These are phyloP conservation scores for Luffa acutangula DNA, from an alignment of 306 rosid genomes.

Conservation along the genomic window DNA sequence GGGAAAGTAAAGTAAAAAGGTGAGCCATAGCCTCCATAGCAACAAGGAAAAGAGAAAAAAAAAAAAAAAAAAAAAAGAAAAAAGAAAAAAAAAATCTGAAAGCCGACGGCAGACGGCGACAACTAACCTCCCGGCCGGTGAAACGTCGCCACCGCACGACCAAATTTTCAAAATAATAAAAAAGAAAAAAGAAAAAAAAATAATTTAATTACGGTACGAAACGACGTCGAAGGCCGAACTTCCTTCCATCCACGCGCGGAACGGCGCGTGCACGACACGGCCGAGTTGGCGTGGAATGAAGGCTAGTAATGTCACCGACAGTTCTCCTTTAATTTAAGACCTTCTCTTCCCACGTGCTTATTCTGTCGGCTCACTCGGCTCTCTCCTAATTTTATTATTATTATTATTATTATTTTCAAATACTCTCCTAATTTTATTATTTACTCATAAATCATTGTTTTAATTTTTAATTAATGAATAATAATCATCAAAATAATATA, in stretches of 20 bases:
- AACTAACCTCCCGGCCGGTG: background rate
- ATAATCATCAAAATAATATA: background rate
- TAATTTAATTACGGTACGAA: background rate
- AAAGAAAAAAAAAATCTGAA: background rate
- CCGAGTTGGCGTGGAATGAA: slow-evolving; percentile 26
- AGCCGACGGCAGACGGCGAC: slow-evolving; percentile 2
- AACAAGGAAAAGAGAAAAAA: background rate
- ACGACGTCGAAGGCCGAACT: background rate
- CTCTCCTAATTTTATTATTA: background rate
- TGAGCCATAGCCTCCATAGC: background rate
- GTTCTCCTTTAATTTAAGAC: slow-evolving; percentile 3
- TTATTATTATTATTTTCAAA: too few species aligned
- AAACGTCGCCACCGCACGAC: slow-evolving; percentile 6
- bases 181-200: background rate
- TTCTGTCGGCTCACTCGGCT: background rate
- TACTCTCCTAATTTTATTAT: background rate
- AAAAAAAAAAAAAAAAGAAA: background rate
- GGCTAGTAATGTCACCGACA: slow-evolving; percentile 39
- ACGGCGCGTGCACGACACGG: background rate
- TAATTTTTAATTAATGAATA: too few species aligned
- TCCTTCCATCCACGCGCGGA: background rate
- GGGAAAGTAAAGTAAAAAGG: background rate
- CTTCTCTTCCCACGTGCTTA: slow-evolving; percentile 4
- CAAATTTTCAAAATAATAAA: background rate
- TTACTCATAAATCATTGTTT: background rate